Evolutionary conservation across 257 asterid species (phyloP).

Genomic region (Fraxinus quadrangulata): DNA sequence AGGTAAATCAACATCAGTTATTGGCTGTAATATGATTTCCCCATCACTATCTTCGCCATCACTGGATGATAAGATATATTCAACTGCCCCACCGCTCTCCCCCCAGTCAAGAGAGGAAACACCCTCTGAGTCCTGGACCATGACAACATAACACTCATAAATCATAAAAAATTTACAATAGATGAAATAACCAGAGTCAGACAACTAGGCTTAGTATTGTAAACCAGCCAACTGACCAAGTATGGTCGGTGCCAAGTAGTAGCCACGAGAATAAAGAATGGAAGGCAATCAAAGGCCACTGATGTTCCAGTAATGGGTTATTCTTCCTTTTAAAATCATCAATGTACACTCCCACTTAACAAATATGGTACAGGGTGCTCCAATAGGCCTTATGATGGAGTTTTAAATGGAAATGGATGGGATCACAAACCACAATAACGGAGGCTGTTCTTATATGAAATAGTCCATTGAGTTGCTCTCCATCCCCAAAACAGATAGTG

Average conservation of each 20-base stretch:
- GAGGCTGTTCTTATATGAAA: background rate
- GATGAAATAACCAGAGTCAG: background rate
- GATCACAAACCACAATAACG: background rate
- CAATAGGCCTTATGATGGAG: background rate
- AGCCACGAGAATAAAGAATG: background rate
- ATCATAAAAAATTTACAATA: background rate
- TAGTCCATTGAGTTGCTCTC: background rate
- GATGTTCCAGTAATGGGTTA: background rate
- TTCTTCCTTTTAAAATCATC: background rate
- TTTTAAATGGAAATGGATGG: background rate
- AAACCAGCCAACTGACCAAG: background rate
- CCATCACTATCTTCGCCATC: conserved; percentile 89
- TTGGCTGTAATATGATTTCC: conserved; percentile 69
- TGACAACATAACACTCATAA: conserved; percentile 15
- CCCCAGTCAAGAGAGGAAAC: conserved; percentile 64
- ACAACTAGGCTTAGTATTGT: conserved; percentile 1
- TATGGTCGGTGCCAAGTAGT: background rate
- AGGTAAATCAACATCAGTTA: conserved; percentile 79
- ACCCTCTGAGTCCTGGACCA: conserved; percentile 55
- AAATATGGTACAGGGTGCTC: background rate
- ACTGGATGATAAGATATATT: conserved; percentile 61
- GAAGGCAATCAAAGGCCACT: background rate
- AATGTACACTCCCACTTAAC: background rate
- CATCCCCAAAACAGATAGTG: background rate
- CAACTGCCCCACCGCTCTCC: conserved; percentile 41